phyloP scores from a whole-genome alignment of 2,329 filamentous ascomycete species.

The Xylaria sp. region DNA sequence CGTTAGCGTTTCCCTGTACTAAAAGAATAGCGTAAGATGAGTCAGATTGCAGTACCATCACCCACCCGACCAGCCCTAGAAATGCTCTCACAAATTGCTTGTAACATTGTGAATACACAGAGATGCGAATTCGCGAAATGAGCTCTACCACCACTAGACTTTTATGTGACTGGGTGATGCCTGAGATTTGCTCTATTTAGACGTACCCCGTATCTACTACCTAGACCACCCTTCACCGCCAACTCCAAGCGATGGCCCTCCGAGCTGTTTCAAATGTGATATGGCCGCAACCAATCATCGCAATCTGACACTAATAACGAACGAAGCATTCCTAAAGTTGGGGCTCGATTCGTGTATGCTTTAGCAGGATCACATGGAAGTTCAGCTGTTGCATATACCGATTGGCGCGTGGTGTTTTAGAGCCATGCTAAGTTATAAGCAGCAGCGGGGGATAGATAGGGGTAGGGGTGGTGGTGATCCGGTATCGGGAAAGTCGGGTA shows the following conservation, averaged over 20 bases:
- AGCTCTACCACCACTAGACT: too few species aligned
- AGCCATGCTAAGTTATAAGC: background rate
- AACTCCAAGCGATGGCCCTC: background rate
- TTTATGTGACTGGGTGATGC: too few species aligned
- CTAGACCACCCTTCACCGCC: too few species aligned
- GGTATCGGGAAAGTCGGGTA: slow-evolving; percentile 31
- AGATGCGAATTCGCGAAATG: too few species aligned
- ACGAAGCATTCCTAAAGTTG: background rate
- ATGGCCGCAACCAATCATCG: background rate
- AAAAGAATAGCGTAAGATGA: too few species aligned
- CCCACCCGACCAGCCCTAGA: too few species aligned
- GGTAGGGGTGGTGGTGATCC: slow-evolving; percentile 1
- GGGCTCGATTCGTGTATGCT: background rate
- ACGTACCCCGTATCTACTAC: too few species aligned
- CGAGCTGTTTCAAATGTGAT: background rate
- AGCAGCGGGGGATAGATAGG: slow-evolving; percentile 3
- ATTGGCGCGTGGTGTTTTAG: too few species aligned
- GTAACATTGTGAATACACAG: background rate
- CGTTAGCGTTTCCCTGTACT: too few species aligned
- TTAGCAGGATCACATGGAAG: background rate
- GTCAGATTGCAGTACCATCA: too few species aligned
- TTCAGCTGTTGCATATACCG: background rate
- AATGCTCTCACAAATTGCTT: background rate
- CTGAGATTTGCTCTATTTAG: too few species aligned
- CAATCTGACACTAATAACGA: background rate